A percentile compares a stretch with the other conserved stretches of the same genome.
phyloP scores from a whole-genome alignment of 2,329 filamentous ascomycete species.

The Beauveria australis region DNA sequence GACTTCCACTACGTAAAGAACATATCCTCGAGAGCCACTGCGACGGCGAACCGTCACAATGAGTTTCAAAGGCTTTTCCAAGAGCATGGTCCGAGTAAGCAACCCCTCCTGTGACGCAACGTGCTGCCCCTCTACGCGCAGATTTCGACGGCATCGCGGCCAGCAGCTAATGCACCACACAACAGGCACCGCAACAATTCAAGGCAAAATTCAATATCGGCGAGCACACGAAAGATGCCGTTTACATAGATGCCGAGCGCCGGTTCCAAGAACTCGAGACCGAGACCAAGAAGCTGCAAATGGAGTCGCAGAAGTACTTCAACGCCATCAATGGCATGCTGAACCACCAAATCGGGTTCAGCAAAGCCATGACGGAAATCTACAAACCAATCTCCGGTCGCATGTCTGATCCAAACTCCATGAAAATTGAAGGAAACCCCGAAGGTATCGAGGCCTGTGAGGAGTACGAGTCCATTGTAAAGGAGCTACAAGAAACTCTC shows the following conservation, averaged over 20 bases:
- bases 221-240: slow-evolving; percentile 87
- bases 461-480: slow-evolving; percentile 87
- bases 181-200: slow-evolving; percentile 78
- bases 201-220: slow-evolving; percentile 91
- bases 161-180: not conserved
- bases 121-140: slow-evolving; percentile 9
- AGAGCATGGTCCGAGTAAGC: slow-evolving; percentile 75
- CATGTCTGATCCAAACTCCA: slow-evolving; percentile 82
- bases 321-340: slow-evolving; percentile 98
- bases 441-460: slow-evolving; percentile 94
- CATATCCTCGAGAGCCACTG: not conserved
- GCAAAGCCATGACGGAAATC: slow-evolving; percentile 87
- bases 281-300: slow-evolving; percentile 94
- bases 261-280: slow-evolving; percentile 89
- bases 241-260: slow-evolving; percentile 91
- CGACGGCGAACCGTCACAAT: slow-evolving; percentile 39
- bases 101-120: slow-evolving; percentile 15
- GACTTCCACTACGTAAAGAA: not conserved
- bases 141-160: not conserved
- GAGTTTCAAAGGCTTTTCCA: slow-evolving; percentile 96
- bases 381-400: slow-evolving; percentile 98
- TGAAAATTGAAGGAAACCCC: slow-evolving; percentile 74
- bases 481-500: slow-evolving; percentile 80
- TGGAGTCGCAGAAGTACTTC: slow-evolving; percentile 96
- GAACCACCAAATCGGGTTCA: slow-evolving; percentile 95